Percentiles rank a stretch among this genome's conserved stretches.
phyloP scores from a whole-genome alignment of 768 basidiomycete species.

The Leccinellum rugosiceps region DNA sequence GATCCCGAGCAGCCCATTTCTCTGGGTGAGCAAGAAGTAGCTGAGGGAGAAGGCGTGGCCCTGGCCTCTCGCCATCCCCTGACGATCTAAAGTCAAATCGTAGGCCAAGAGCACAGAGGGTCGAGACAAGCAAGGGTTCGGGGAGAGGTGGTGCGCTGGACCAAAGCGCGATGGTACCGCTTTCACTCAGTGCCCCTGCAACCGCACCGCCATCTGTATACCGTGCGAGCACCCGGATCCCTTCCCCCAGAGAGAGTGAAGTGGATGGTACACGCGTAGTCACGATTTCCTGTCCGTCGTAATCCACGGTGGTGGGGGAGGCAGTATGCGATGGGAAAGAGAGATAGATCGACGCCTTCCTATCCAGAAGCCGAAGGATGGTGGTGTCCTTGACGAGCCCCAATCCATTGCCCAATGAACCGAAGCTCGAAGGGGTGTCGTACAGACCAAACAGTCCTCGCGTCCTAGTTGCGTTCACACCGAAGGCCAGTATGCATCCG shows the following conservation, averaged over 20 bases:
- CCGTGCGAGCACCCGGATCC: slow-evolving; percentile 14
- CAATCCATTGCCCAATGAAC: slow-evolving; percentile 32
- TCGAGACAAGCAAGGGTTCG: slow-evolving; percentile 18
- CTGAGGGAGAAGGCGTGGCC: slow-evolving; percentile 21
- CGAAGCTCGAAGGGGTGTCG: slow-evolving; percentile 38
- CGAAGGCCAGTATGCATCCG: slow-evolving; percentile 68
- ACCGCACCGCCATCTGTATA: slow-evolving; percentile 7
- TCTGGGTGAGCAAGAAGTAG: slow-evolving; percentile 28
- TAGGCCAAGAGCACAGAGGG: slow-evolving; percentile 28
- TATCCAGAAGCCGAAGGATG: slow-evolving; percentile 26
- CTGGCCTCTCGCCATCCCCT: not conserved
- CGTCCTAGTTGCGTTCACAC: slow-evolving; percentile 56
- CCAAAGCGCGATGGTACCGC: slow-evolving; percentile 28
- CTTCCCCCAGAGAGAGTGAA: slow-evolving; percentile 18
- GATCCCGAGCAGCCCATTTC: slow-evolving; percentile 18
- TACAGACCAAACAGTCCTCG: slow-evolving; percentile 34
- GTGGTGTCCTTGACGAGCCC: slow-evolving; percentile 30
- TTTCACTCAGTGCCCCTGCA: slow-evolving; percentile 26
- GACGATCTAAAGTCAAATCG: slow-evolving; percentile 3
- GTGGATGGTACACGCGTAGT: slow-evolving; percentile 12
- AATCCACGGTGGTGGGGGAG: slow-evolving; percentile 8
- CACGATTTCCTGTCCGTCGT: not conserved
- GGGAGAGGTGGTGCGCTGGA: slow-evolving; percentile 28
- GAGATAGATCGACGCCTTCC: slow-evolving; percentile 21
- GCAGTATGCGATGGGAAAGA: slow-evolving; percentile 23